phyloP scores from a whole-genome alignment of 2,329 filamentous ascomycete genomes.

The Pyrenophora graminea region DNA sequence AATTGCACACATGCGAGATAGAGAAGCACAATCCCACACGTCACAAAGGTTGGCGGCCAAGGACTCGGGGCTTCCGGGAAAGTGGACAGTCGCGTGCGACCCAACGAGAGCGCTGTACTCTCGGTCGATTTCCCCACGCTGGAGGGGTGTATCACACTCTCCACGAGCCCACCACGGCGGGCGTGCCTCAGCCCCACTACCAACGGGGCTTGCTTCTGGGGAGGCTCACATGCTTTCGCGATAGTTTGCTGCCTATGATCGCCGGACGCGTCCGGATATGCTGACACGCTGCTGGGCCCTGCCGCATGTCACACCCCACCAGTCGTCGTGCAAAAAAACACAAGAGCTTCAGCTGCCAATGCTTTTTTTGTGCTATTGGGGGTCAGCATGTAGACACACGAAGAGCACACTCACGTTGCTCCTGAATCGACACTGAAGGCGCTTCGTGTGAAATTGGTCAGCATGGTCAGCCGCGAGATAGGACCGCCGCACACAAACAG shows the following conservation, averaged over 20 bases:
- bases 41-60: slow-evolving; percentile 2
- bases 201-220: slow-evolving; percentile 12
- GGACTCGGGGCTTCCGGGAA: slow-evolving; percentile 7
- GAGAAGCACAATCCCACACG: slow-evolving; percentile 18
- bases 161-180: slow-evolving; percentile 22
- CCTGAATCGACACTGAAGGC: slow-evolving; percentile 9
- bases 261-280: slow-evolving; percentile 25
- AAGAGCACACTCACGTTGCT: slow-evolving; percentile 6
- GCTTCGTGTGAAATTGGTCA: neutral
- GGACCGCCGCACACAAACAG: no score
- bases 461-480: no score
- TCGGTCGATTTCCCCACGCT: slow-evolving; percentile 28
- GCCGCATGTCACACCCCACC: slow-evolving; percentile 16
- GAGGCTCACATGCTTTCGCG: slow-evolving; percentile 30
- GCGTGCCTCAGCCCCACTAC: slow-evolving; percentile 21
- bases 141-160: slow-evolving; percentile 12
- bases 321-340: slow-evolving; percentile 15
- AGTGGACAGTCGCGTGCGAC: slow-evolving; percentile 9
- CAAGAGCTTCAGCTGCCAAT: slow-evolving; percentile 18
- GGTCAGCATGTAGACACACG: slow-evolving; percentile 8
- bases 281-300: slow-evolving; percentile 28
- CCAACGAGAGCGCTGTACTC: slow-evolving; percentile 8
- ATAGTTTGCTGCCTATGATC: slow-evolving; percentile 23
- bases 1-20: slow-evolving; percentile 31
- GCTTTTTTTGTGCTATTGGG: slow-evolving; percentile 8